These are phyloP conservation scores for Torulaspora gathmanii DNA, from an alignment of 805 yeast genomes.

Conservation along the genomic window DNA sequence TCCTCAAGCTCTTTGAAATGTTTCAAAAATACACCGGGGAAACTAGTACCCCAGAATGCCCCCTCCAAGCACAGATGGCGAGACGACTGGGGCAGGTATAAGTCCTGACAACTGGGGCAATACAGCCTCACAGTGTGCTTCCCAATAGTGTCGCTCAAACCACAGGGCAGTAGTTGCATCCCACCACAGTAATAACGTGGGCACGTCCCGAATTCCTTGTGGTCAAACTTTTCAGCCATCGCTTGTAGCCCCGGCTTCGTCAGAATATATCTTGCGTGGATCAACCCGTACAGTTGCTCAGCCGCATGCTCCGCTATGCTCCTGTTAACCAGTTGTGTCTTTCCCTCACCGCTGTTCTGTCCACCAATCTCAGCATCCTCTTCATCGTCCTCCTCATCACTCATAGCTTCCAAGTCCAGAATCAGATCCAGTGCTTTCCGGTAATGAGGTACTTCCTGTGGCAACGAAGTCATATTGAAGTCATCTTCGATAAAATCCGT, in stretches of 20 bases:
- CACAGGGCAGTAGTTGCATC: slow-evolving; percentile 86
- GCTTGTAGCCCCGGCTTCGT: slow-evolving; percentile 85
- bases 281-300: slow-evolving; percentile 85
- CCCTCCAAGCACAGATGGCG: slow-evolving; percentile 89
- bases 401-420: slow-evolving; percentile 64
- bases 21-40: slow-evolving; percentile 87
- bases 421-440: slow-evolving; percentile 88
- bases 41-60: slow-evolving; percentile 93
- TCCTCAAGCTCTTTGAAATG: slow-evolving; percentile 87
- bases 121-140: slow-evolving; percentile 85
- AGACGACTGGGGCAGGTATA: slow-evolving; percentile 83
- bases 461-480: slow-evolving; percentile 87
- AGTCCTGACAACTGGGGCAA: slow-evolving; percentile 92
- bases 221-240: slow-evolving; percentile 91
- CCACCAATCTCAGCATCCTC: slow-evolving; percentile 18
- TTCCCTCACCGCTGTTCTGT: slow-evolving; percentile 18
- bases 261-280: slow-evolving; percentile 86
- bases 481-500: slow-evolving; percentile 95
- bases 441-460: slow-evolving; percentile 81
- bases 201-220: slow-evolving; percentile 84
- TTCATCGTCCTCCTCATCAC: slow-evolving; percentile 37
- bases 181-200: slow-evolving; percentile 87
- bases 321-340: slow-evolving; percentile 47
- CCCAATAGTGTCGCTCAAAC: slow-evolving; percentile 86
- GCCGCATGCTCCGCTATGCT: slow-evolving; percentile 80